Evolutionary conservation across 2,329 filamentous ascomycete species (phyloP), one percentile per base, ranked within the genome.

Genomic region (Nemania sp.): DNA sequence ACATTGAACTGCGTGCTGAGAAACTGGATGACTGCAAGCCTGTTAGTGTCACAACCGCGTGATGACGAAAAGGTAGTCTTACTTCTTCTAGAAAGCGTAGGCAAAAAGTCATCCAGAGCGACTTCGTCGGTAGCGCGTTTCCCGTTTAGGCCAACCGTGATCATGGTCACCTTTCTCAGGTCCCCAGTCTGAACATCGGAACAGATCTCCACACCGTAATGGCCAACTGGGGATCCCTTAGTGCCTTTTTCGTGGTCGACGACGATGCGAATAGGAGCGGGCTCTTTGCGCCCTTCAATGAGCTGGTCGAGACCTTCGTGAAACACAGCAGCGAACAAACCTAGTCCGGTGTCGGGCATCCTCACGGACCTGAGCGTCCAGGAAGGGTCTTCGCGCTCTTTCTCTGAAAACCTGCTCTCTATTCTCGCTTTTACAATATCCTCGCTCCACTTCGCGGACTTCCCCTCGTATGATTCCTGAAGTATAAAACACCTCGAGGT

Each of bases 381-480:
- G 68, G 84, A 87, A 15, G 87, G 83, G 60, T 89, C 85, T 73
- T 97, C 92, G 60, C 93, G 86, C 77, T 97, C 91, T n/a, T 80
- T 74, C 72, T 97, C 92, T 0, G 90, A 79, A 70, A 96, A 97
- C 11, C 93, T 86, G 5, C 88, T 90, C 75, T 97, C 94, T 13
- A 97, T 87, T 65, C 89, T 87, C 9, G 93, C 92, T 76, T 94
- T 96, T 49, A 88, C 86, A 12, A 97, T 82, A 65, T 98, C 95
- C 75, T 98, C 94, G 29, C 87, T 87, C 76, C 91, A 88, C 62
- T 89, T 90, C 17, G 81, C 79, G 1, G 90, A 91, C 73, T 88
- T 93, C 25, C 87, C 88, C 71, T 96, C 90, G 68, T 94, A 94
- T 7, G 84, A 78, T 54, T 91, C 90, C 52, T 88, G 85, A 1